Conservation (phyloP, 441 rosid genomes). For the Erodium trifolium region DNA sequence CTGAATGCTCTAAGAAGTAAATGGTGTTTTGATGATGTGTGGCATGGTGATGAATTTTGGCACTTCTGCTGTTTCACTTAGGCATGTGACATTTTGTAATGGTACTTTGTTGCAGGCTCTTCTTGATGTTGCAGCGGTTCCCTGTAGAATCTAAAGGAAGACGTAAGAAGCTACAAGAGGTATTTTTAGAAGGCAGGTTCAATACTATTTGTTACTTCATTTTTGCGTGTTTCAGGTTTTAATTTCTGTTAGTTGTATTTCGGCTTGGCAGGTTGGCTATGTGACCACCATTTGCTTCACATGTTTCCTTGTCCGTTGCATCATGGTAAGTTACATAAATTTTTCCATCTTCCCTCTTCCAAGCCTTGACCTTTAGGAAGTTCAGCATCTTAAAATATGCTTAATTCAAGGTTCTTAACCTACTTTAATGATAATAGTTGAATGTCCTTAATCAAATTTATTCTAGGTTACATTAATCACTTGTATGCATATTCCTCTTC, state of each 20-base stretch:
- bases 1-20: neutral
- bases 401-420: neutral
- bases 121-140: slow-evolving; percentile 83
- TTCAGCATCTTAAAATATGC: neutral
- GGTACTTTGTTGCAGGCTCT: slow-evolving; percentile 43
- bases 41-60: neutral
- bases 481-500: neutral
- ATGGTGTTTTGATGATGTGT: neutral
- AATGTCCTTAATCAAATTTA: no score
- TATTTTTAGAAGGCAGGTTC: slow-evolving; percentile 13
- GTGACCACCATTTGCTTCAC: slow-evolving; percentile 82
- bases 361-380: neutral
- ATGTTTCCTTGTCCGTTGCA: slow-evolving; percentile 80
- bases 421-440: neutral
- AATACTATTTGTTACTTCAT: neutral
- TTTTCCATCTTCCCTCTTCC: neutral
- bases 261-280: slow-evolving; percentile 68
- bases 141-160: slow-evolving; percentile 93
- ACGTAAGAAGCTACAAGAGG: slow-evolving; percentile 88
- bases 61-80: neutral
- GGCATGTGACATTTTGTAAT: neutral
- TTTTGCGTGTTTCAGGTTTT: neutral
- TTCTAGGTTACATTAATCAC: neutral
- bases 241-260: slow-evolving; percentile 13
- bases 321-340: slow-evolving; percentile 51